Conservation (phyloP, 2,329 filamentous ascomycete genomes). For the Elsinoe australis region DNA sequence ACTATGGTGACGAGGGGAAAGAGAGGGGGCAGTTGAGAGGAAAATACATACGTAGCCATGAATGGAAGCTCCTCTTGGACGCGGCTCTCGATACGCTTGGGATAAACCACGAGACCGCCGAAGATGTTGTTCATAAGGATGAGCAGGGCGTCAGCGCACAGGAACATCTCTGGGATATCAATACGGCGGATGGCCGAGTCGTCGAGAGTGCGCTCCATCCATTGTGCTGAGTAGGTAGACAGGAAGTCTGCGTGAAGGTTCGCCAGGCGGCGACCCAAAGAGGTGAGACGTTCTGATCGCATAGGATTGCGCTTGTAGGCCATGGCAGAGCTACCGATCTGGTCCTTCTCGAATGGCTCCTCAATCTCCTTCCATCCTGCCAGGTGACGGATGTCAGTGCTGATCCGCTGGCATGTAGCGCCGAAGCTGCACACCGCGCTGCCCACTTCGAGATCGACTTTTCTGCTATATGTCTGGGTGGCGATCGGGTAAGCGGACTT, state of each 20-base stretch:
- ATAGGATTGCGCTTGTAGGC: constrained; percentile 59
- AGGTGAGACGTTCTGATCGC: constrained; percentile 55
- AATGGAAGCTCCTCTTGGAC: constrained; percentile 76
- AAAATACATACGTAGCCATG: constrained; percentile 53
- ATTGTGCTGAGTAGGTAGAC: constrained; percentile 63
- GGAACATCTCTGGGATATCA: constrained; percentile 42
- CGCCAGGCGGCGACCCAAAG: constrained; percentile 44
- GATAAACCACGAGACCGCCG: constrained; percentile 66
- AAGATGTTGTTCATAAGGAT: constrained; percentile 61
- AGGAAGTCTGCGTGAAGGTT: constrained; percentile 50
- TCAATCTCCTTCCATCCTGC: constrained; percentile 75
- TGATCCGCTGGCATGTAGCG: constrained; percentile 68
- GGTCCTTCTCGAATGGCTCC: constrained; percentile 71
- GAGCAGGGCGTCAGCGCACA: constrained; percentile 40
- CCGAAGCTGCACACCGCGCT: constrained; percentile 75
- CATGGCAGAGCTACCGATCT: constrained; percentile 63
- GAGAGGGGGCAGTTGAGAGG: too few species aligned
- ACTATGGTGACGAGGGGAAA: too few species aligned
- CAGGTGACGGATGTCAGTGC: constrained; percentile 65
- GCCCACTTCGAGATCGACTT: constrained; percentile 72
- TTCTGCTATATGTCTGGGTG: constrained; percentile 68
- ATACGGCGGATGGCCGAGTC: constrained; percentile 62
- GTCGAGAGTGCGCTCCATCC: constrained; percentile 72
- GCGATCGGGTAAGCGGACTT: constrained; percentile 55
- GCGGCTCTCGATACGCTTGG: constrained; percentile 58